Evolutionary conservation across 2,329 filamentous ascomycete species (phyloP).

Genomic region (Trichophyton rubrum): DNA sequence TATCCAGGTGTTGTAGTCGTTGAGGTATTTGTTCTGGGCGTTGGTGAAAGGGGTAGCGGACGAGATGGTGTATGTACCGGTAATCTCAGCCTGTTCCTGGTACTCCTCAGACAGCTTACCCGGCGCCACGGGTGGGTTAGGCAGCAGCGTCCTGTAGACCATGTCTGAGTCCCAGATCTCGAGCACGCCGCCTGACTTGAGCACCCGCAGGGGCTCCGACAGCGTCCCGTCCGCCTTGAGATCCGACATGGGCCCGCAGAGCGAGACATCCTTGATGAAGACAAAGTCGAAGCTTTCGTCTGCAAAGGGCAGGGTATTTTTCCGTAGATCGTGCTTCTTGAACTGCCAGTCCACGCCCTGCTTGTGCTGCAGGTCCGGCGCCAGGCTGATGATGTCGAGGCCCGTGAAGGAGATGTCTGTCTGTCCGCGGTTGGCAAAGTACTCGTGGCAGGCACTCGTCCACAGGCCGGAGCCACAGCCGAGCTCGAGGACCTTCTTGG

Average conservation of each 20-base stretch:
- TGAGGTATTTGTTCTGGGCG: slow-evolving; percentile 67
- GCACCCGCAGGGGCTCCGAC: slow-evolving; percentile 64
- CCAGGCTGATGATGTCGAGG: slow-evolving; percentile 65
- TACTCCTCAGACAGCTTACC: slow-evolving; percentile 47
- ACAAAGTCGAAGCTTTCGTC: slow-evolving; percentile 75
- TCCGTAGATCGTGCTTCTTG: slow-evolving; percentile 72
- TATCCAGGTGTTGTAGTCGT: slow-evolving; percentile 75
- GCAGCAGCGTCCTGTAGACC: slow-evolving; percentile 67
- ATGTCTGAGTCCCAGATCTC: slow-evolving; percentile 89
- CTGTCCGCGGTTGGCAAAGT: slow-evolving; percentile 58
- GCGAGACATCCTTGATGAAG: slow-evolving; percentile 71
- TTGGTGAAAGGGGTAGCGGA: slow-evolving; percentile 69
- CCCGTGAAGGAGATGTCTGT: slow-evolving; percentile 65
- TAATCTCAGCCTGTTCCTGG: slow-evolving; percentile 50
- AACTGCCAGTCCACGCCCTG: slow-evolving; percentile 80
- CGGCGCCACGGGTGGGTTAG: slow-evolving; percentile 54
- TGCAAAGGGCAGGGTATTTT: slow-evolving; percentile 62
- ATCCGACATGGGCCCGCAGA: slow-evolving; percentile 48
- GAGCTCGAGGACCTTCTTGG: slow-evolving; percentile 67
- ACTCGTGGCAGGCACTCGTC: slow-evolving; percentile 76
- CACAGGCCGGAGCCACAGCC: slow-evolving; percentile 82
- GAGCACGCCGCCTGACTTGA: slow-evolving; percentile 64
- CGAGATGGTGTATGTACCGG: slow-evolving; percentile 72
- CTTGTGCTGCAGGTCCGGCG: slow-evolving; percentile 46
- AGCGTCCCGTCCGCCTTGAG: slow-evolving; percentile 42